Evolutionary conservation across 768 basidiomycete species (phyloP).

Genomic region (Amanita rimosa): DNA sequence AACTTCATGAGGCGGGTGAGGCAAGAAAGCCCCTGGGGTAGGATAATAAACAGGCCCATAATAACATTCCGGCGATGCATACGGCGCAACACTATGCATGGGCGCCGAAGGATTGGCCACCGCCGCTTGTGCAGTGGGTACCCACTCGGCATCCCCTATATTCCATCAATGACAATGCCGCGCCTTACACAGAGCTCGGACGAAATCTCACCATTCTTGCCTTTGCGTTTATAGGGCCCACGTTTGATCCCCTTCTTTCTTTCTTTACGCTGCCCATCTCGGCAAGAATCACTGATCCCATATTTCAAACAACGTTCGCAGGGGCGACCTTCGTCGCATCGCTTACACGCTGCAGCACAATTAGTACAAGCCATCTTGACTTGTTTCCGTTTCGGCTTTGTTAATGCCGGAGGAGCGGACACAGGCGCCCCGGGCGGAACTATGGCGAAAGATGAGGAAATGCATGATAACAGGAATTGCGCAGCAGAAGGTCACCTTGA

Average conservation of each 20-base stretch:
- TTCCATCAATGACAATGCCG: background rate
- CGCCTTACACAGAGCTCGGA: conserved; percentile 8
- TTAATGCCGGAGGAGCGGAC: conserved; percentile 15
- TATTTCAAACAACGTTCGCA: conserved; percentile 89
- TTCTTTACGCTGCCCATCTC: conserved; percentile 89
- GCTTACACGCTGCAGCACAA: conserved; percentile 81
- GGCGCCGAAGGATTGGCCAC: conserved; percentile 16
- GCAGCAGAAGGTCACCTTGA: conserved; percentile 20
- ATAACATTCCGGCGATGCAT: conserved; percentile 25
- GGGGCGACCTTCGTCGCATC: conserved; percentile 80
- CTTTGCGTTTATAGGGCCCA: conserved; percentile 71
- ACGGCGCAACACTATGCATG: conserved; percentile 23
- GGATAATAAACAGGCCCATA: conserved; percentile 29
- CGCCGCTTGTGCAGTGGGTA: conserved; percentile 13
- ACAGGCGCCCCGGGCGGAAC: conserved; percentile 14
- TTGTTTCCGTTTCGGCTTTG: conserved; percentile 67
- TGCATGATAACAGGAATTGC: background rate
- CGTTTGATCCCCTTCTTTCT: conserved; percentile 85
- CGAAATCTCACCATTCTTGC: conserved; percentile 19
- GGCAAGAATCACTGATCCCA: conserved; percentile 64
- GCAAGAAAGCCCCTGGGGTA: conserved; percentile 22
- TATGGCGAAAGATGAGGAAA: conserved; percentile 4
- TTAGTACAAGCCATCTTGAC: conserved; percentile 92
- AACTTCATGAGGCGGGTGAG: conserved; percentile 20
- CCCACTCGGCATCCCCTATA: conserved; percentile 18